Evolutionary conservation across 1,284 basidiomycete species (phyloP), one percentile per base, ranked within the genome.

Genomic region (Trichosporon asahii): DNA sequence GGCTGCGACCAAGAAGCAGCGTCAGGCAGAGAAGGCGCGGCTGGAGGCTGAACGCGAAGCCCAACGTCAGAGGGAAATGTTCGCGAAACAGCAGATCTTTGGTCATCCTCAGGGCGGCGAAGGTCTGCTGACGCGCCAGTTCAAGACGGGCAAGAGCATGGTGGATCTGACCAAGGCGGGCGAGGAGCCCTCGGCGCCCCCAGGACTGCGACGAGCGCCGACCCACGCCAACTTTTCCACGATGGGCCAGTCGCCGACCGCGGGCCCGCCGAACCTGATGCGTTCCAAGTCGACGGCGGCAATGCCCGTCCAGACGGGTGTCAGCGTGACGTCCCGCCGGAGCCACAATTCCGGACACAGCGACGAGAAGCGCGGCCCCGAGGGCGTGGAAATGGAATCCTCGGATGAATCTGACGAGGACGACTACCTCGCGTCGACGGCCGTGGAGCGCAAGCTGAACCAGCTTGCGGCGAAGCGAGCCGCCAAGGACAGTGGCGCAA

Each of bases 241-340:
- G 0, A 67, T 78, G 18, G 65, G 70, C 14, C 66, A 68, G 37
- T 78, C 79, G 18, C 79, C 78, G 9, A 55, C 60, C 21, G 64
- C 68, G 9, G 70, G 71, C 18, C 77, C 73, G 11, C 77, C 76
- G 3, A 70, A 64, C 14, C 68, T 81, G 2, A 66, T 81, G 27
- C 73, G 80, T 6, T 78, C 77, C 66, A 82, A 82, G 70, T 81
- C 79, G n/a, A 77, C 76, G 0, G 79, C 78, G 1, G 80, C 81
- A 2, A 76, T 81, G 70, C 81, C 81, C 12, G 77, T 82, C 2
- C 76, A 81, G 63, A 79, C 76, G 0, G 81, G 80, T 11, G 74
- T 82, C 37, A 80, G 78, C 65, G 79, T 82, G 0, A 80, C 78
- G 1, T 72, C 66, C 3, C 69, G 68, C n/a, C 66, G 55, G 23